Base-by-base conservation (phyloP, 2,329 filamentous ascomycete genomes). In the Diaporthe velutina region DNA sequence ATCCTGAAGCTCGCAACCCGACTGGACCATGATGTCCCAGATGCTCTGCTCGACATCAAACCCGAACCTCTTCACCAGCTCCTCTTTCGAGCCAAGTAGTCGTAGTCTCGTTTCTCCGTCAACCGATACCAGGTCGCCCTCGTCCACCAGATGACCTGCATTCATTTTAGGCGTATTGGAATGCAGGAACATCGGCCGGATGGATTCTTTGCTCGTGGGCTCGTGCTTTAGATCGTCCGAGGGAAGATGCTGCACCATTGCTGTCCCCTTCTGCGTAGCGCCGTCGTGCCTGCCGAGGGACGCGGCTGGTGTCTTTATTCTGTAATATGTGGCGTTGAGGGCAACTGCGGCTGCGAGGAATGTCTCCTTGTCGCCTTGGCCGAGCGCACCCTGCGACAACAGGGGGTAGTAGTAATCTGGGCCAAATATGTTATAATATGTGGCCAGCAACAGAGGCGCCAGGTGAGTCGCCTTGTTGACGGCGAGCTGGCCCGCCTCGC, bases 361-460 rank as follows among this genome's bases (percentile, higher is more conserved):
- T 0, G 86, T 88, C 75, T 89, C 86, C 78, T 87, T 88, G 79
- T 88, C 86, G 33, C 86, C 86, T 74, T 86, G 81, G 33, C 85
- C 86, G 13, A 80, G 79, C 0, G 82, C 82, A 45, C 83, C 83
- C 79, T 88, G 87, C 33, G 83, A 85, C 38, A 87, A 80, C 5
- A 90, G 79, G 0, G 84, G 84, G 77, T 89, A 90, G 80, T 87
- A 90, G 78, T 85, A 84, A 22, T 82, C 79, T 1, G 88, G 87
- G 0, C 89, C 89, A 80, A 88, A 87, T 79, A 86, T 86, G 81
- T 90, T 90, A 83, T 90, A 90, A 80, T 90, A 90, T 0, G 85
- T 82, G 33, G 86, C 84, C 30, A 90, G 84, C 12, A 90, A 79
- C 0, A 90, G 81, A 38, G 85, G 86, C 35, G 83, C 81, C 25